These are phyloP conservation scores for Sporodiniella umbellata DNA, from an alignment of 371 early-diverging fungal species.

Conservation along the genomic window DNA sequence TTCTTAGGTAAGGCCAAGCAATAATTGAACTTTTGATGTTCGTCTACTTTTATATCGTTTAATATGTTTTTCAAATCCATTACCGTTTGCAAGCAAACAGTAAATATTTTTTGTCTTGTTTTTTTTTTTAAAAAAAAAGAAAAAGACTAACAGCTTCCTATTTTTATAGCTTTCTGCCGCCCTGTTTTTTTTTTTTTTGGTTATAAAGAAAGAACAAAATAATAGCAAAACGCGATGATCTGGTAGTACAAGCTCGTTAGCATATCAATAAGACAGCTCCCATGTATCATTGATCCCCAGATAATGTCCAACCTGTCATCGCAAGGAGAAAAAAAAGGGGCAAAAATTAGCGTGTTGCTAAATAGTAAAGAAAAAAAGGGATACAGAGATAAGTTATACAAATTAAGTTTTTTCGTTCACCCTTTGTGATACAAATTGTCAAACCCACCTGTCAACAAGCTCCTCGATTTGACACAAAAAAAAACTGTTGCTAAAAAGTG, in stretches of 20 bases:
- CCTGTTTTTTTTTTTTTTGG: too few species aligned
- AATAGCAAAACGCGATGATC: too few species aligned
- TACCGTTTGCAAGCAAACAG: not conserved
- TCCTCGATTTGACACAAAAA: too few species aligned
- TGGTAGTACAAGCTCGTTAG: too few species aligned
- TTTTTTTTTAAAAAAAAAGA: too few species aligned
- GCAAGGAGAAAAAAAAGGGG: not conserved
- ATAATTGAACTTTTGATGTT: constrained; percentile 7
- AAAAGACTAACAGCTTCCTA: too few species aligned
- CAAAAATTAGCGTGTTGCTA: not conserved
- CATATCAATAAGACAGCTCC: not conserved
- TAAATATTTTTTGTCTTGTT: too few species aligned
- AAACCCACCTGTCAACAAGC: not conserved
- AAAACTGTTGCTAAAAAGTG: not conserved
- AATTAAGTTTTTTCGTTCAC: not conserved
- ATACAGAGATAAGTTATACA: not conserved
- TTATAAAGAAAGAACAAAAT: too few species aligned
- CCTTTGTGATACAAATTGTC: not conserved
- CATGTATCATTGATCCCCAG: not conserved
- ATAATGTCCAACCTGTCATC: constrained; percentile 1
- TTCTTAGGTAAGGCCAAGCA: constrained; percentile 3
- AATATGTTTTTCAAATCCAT: constrained; percentile 41
- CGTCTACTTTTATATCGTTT: constrained; percentile 12
- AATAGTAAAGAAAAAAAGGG: not conserved
- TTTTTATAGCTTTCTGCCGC: too few species aligned